Evolutionary conservation across 1,284 basidiomycete genomes (phyloP), one percentile per base, ranked within the genome.

Genomic region (Spongiforma sp.): DNA sequence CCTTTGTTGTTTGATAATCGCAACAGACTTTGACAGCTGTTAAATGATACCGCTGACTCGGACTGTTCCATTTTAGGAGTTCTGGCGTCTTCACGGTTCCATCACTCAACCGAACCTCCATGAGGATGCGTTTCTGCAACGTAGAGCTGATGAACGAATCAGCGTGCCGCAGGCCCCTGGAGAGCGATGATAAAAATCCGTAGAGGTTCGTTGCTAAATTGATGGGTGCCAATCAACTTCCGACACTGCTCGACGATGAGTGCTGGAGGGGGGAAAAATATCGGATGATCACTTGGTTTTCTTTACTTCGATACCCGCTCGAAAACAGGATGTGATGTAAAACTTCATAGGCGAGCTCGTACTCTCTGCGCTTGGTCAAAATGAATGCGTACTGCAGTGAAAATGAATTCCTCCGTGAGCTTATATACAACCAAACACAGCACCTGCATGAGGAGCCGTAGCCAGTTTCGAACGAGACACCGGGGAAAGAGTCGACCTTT

Each of bases 401-500:
- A 32, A 54, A 41, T 33, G 11, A 7, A 48, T 26, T 26, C 39
- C 33, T n/a, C 32, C 58, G 28, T n/a, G 46, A n/a, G 2, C 12
- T 17, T 7, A n/a, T 3, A 4, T 21, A 17, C 10, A n/a, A 65
- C 33, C 12, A 36, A 33, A 30, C 32, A 60, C 67, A 82, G 65
- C 60, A 94, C 95, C 82, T 95, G 91, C 81, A 97, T 88, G 69
- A 96, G 90, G 26, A 98, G 75, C 5, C 83, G 81, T 57, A 97
- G 77, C 97, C 97, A 99, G 59, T 89, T 63, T 93, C 90, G 68
- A 95, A 93, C 3, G 83, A 83, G n/a, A 98, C 83, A 0, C 93
- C 92, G 9, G 96, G 89, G 76, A 97, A 98, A 2, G 85, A 79
- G 58, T 86, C 81, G 1, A 89, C 83, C 36, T 54, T 84, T 15